Base-by-base conservation (phyloP, 306 rosid species). In the Geum urbanum region DNA sequence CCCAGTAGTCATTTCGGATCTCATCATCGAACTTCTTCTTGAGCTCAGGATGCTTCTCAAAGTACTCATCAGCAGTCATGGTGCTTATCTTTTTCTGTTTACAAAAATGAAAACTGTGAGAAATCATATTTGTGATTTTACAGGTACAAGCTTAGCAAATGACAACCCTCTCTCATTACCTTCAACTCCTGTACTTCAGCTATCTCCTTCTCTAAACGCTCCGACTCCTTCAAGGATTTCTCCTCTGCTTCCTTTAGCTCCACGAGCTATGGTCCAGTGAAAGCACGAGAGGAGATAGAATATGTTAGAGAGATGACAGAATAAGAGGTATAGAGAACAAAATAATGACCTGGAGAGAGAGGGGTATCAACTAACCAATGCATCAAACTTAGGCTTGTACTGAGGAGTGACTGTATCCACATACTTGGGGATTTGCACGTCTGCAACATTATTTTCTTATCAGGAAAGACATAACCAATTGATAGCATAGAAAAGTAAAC, bases 41-140 rank as follows among this genome's bases (percentile, higher is more conserved):
- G 78, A 95, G 84, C 80, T 95, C 97, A 10, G 97, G 97, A 81
- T 91, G 91, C 85, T 87, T 87, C 56, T 51, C 95, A 48, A 95
- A 95, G 91, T 95, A 95, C 51, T 95, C 99, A 14, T 95, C 80
- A 9, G 97, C 97, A 0, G 97, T 95, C 99, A 91, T 95, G 82
- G 97, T 95, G 79, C 86, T 77, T 10, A 95, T 65, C 80, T 91
- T 91, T 63, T 84, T 76, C 99, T 91, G 97, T 48, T n/a, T 44
- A 71, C 65, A 69, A 63, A 32, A 60, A 54, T 8, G 53, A 3
- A 19, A 14, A 9, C 10, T 14, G 70, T 84, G 77, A 84, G 87
- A 72, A 52, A 56, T 22, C 16, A 8, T 49, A 50, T 37, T 35
- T 3, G 9, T 14, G 41, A 48, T 61, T 56, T 32, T 15, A 59